Percentiles rank a stretch among this genome's conserved stretches.
Conservation (phyloP, 306 rosid species). For the Lathyrus oleraceus region DNA sequence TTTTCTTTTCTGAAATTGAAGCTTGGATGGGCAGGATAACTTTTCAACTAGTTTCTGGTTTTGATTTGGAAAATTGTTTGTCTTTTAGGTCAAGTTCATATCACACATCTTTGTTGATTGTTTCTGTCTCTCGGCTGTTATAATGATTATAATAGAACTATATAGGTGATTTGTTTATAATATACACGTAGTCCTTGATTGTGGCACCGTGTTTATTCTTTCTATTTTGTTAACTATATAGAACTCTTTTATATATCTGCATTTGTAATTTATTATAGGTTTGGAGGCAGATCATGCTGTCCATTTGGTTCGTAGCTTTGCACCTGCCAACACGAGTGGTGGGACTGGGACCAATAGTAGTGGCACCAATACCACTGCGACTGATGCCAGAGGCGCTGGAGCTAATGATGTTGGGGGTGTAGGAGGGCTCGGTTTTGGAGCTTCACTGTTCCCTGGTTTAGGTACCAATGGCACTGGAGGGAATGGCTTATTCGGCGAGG, state of each 20-base stretch:
- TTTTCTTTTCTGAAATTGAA: background rate
- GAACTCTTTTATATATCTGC: background rate
- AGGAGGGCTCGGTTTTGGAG: conserved; percentile 60
- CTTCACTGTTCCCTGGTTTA: conserved; percentile 65
- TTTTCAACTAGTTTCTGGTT: conserved; percentile 5
- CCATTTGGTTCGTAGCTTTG: conserved; percentile 82
- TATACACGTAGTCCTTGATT: conserved; percentile 1
- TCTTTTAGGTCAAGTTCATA: background rate
- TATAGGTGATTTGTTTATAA: background rate
- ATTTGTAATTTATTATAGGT: conserved; percentile 45
- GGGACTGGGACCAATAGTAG: conserved; percentile 49
- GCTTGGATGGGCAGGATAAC: background rate
- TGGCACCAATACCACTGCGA: conserved; percentile 48
- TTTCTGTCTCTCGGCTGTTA: background rate
- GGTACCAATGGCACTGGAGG: conserved; percentile 56
- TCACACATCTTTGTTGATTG: background rate
- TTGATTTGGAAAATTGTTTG: background rate
- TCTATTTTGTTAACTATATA: background rate
- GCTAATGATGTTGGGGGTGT: conserved; percentile 54
- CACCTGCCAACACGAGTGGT: conserved; percentile 50
- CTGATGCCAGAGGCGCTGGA: conserved; percentile 46
- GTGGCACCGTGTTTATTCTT: background rate
- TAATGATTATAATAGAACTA: background rate
- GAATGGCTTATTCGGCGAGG: conserved; percentile 59
- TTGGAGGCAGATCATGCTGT: conserved; percentile 86